Evolutionary conservation across 2,329 filamentous ascomycete genomes (phyloP), one percentile per base, ranked within the genome.

Genomic region (Fusarium sp.): DNA sequence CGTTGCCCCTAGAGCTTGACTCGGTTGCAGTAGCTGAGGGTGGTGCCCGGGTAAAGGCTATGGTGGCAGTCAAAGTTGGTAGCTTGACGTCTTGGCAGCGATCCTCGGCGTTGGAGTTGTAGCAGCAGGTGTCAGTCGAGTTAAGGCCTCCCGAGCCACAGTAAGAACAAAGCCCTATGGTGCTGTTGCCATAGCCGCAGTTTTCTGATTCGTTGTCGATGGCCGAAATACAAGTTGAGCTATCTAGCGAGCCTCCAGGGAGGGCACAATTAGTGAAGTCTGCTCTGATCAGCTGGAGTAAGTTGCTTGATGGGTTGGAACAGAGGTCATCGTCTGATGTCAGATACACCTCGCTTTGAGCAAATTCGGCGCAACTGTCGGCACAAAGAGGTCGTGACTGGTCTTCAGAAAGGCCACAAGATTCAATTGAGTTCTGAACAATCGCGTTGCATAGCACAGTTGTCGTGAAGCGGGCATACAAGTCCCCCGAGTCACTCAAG

Each of bases 121-220:
- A 89, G 76, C 95, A 99, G 80, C 95, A 99, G 4, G 93, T 96
- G 75, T 98, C 94, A 46, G 94, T 98, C 9, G 92, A 90, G 77
- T 98, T 98, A 62, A 89, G 86, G 26, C 93, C 93, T 69, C 91
- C 94, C 7, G 88, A 83, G 38, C 86, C 84, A 76, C 95, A 99
- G 76, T 95, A 97, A 5, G 89, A 87, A 79, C 95, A 99, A 32
- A 99, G 82, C 3, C 93, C 93, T 52, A 88, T 75, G 7, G 84
- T 87, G 74, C 85, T 89, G 64, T 86, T 84, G 36, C 84, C 85
- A 74, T 90, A 99, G 42, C 95, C 95, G 76, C 95, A 99, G 73
- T 98, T 92, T 7, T 88, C 77, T 2, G 89, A 87, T 78, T 99
- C 93, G 71, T 99, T 99, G 36, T 83, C 78, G 49, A 86, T 85